Evolutionary conservation across 1,284 basidiomycete species (phyloP), one percentile per base, ranked within the genome.

Genomic region (Fomitopsis schrenkii): DNA sequence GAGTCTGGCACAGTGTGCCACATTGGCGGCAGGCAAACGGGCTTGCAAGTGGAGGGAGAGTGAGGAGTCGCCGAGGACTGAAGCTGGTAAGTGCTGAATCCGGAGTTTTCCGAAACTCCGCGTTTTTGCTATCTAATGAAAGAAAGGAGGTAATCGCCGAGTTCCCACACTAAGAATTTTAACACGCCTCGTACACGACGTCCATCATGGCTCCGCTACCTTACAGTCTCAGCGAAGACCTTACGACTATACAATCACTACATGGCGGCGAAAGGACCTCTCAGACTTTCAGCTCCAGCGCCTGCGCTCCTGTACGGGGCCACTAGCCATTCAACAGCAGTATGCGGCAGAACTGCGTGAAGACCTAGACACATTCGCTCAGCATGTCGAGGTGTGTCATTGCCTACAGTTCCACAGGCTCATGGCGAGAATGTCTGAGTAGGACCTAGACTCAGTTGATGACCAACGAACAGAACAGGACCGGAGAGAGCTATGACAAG

Each of bases 321-420:
- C 92, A 2, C 74, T 91, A 5, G 71, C 80, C 0, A 70, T 84
- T 5, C 93, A 95, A 67, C 88, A 93, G 69, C 83, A 85, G 57
- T 80, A 91, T 57, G 85, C 86, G 0, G 84, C 84, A 2, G 93
- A 94, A 70, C 72, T 95, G 60, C 79, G 90, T 38, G 87, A 89
- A 59, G 93, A 95, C 67, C 75, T 94, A 14, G 87, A 88, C 52
- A 69, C 73, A 0, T 80, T 92, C 36, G 77, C 80, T 3, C 79
- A 78, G 48, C 83, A 88, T 61, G 75, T 95, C 14, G 88, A 94
- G 80, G 93, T 94, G 67, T 64, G 85, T 69, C 42, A 14, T 5
- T 61, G 45, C 44, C 10, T 5, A 40, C 19, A 14, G 22, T 10
- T 5, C 7, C 6, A 38, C 26, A 28, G 46, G 61, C 40, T 42